These are phyloP conservation scores for Trichosporon sp. DNA, from an alignment of 1,284 basidiomycete genomes.

Conservation along the genomic window DNA sequence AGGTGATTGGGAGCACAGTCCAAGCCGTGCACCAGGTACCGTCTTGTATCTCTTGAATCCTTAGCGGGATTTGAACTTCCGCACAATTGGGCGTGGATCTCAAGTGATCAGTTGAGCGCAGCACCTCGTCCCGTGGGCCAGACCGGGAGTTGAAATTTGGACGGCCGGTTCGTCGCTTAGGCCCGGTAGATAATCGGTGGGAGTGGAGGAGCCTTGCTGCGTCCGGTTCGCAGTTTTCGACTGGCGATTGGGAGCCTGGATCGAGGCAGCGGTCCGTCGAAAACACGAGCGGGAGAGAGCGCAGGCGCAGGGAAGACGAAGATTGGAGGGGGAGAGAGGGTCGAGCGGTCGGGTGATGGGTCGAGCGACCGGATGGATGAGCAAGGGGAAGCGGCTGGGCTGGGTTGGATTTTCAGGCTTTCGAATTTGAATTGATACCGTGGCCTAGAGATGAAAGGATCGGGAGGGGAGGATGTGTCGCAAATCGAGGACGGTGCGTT, in stretches of 20 bases:
- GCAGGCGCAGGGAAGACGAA: not conserved
- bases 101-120: not conserved
- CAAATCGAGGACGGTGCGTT: not conserved
- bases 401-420: not conserved
- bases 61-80: not conserved
- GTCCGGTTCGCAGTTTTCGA: not conserved
- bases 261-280: not conserved
- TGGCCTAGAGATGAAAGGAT: not conserved
- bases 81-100: not conserved
- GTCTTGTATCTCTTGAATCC: not conserved
- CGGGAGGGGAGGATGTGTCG: not conserved
- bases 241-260: not conserved
- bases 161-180: not conserved
- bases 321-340: not conserved
- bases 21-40: slow-evolving; percentile 4
- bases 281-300: not conserved
- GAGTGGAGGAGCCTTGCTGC: not conserved
- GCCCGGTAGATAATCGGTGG: not conserved
- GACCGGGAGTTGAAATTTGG: not conserved
- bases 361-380: not conserved
- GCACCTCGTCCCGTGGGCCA: not conserved
- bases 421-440: slow-evolving; percentile 1
- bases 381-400: not conserved
- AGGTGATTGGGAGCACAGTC: not conserved
- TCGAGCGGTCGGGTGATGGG: not conserved